Evolutionary conservation across 1,284 basidiomycete species (phyloP).

Genomic region (Cutaneotrichosporon mucoides): DNA sequence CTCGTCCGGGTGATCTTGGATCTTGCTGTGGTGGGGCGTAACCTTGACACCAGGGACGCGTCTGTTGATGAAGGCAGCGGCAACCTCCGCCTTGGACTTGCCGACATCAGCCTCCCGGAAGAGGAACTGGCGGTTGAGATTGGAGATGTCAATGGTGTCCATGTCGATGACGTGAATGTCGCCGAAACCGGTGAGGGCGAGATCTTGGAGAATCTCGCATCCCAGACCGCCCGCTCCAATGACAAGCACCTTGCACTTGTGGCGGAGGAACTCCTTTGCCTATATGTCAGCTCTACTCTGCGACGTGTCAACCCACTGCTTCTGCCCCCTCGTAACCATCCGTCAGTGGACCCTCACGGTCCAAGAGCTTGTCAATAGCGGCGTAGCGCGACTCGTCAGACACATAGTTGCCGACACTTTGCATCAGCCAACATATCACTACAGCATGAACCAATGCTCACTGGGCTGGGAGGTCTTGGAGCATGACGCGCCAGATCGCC

Average conservation of each 20-base stretch:
- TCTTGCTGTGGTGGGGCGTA: conserved; percentile 95
- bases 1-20: conserved; percentile 94
- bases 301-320: conserved; percentile 18
- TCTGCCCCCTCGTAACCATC: conserved; percentile 35
- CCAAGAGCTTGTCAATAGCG: conserved; percentile 40
- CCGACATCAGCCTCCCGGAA: conserved; percentile 86
- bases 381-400: conserved; percentile 28
- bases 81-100: conserved; percentile 85
- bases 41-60: conserved; percentile 90
- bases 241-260: conserved; percentile 85
- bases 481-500: conserved; percentile 51
- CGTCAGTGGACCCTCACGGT: conserved; percentile 44
- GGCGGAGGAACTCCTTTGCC: conserved; percentile 83
- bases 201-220: conserved; percentile 90
- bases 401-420: conserved; percentile 20
- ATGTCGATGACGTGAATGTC: conserved; percentile 99
- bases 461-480: conserved; percentile 40
- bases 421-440: conserved; percentile 9
- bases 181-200: conserved; percentile 88
- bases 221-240: conserved; percentile 94
- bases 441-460: conserved; percentile 1
- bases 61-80: conserved; percentile 92
- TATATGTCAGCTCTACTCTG: conserved; percentile 37
- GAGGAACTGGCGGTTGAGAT: conserved; percentile 96
- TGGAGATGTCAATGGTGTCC: conserved; percentile 99